phyloP scores from a whole-genome alignment of 2,329 filamentous ascomycete species.

The Hysterium pulicare region DNA sequence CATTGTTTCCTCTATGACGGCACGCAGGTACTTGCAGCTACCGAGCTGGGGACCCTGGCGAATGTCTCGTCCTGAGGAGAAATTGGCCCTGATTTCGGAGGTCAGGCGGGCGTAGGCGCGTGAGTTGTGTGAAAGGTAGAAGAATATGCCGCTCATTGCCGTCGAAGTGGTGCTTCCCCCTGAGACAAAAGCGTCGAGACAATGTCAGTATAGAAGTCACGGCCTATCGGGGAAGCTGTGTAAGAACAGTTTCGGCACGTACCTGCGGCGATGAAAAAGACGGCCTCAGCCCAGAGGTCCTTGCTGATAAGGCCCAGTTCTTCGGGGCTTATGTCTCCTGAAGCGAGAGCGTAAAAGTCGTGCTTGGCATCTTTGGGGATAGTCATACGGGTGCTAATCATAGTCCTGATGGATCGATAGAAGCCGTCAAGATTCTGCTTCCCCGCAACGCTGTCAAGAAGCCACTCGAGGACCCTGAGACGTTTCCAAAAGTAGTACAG shows the following conservation, averaged over 20 bases:
- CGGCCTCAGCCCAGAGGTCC: not conserved
- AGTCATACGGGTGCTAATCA: not conserved
- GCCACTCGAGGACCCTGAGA: not conserved
- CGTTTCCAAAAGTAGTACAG: not conserved
- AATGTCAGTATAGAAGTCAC: not conserved
- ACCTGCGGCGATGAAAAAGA: not conserved
- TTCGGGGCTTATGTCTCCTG: too few species aligned
- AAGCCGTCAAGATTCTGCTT: not conserved
- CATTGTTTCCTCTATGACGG: not conserved
- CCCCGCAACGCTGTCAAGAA: not conserved
- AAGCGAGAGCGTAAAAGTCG: too few species aligned
- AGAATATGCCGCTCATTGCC: constrained; percentile 1
- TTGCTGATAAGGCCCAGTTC: not conserved
- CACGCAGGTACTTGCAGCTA: not conserved
- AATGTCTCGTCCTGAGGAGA: not conserved
- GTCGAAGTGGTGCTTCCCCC: constrained; percentile 4
- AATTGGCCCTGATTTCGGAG: not conserved
- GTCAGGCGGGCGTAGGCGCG: not conserved
- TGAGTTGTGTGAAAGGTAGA: constrained; percentile 7
- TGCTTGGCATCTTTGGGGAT: too few species aligned
- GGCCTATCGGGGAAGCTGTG: too few species aligned
- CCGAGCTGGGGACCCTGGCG: not conserved
- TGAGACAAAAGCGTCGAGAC: not conserved
- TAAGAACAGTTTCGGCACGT: not conserved
- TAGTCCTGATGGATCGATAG: not conserved